Evolutionary conservation across 2,329 filamentous ascomycete species (phyloP), one percentile per base, ranked within the genome.

Genomic region (Scopulariopsis brevicaulis): DNA sequence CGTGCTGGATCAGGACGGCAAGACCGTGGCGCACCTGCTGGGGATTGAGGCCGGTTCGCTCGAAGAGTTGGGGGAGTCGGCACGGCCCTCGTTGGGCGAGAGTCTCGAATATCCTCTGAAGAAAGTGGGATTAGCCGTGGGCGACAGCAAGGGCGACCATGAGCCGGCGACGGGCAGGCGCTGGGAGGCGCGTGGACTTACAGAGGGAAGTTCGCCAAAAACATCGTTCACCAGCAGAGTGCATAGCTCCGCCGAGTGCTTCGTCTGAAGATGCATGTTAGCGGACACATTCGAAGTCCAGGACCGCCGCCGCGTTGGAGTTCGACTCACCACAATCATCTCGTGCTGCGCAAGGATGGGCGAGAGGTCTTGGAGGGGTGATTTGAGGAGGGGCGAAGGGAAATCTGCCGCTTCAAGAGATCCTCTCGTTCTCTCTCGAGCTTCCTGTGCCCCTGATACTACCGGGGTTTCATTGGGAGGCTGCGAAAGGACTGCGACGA

Each of bases 121-220:
- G 55, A 60, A 55, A 50, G 46, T 12, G 56, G 48, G 18, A n/a
- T 56, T 34, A 40, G 25, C 7, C 20, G 32, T 24, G 14, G 18
- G 28, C 7, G 22, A 32, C 15, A 53, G 50, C 18, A 24, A 18
- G 14, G 22, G 50, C 14, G 12, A 14, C 25, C 24, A 32, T 37
- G 34, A 5, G 24, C 52, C 20, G 7, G n/a, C 18, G 20, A 12
- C 53, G 4, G 32, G 35, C 34, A 11, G 24, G 37, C 14, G 40
- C 56, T 53, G 37, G 55, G 52, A 58, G 65, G 43, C 62, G 64
- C 61, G 59, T 35, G 57, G 35, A 76, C 87, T 67, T 87, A 96
- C 93, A 69, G 90, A 90, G 62, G 91, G 90, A 60, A 97, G 84
- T 74, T 96, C 89, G 68, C 94, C 94, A 71, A 94, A 93, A 60